Evolutionary conservation across 768 basidiomycete species (phyloP).

Genomic region (Hypholoma fasciculare): DNA sequence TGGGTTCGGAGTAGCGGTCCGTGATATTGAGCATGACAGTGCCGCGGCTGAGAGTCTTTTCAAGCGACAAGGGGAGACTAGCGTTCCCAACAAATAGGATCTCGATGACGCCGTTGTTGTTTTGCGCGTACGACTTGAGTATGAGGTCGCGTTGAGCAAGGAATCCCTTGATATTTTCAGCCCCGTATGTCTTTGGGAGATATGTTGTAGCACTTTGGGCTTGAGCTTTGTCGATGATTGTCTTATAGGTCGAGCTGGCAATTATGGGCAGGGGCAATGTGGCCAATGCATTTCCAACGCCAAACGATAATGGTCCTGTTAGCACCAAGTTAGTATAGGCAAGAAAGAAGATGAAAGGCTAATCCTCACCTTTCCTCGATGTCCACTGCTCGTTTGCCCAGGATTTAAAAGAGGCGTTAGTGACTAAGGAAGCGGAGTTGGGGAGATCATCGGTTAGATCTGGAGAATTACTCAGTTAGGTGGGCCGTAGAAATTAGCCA

Average conservation of each 20-base stretch:
- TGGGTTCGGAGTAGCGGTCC: too few relatives aligned
- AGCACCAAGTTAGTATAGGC: not conserved
- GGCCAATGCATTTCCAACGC: not conserved
- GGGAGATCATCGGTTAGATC: not conserved
- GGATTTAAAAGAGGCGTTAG: not conserved
- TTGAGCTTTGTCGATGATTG: constrained; percentile 3
- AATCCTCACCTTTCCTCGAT: not conserved
- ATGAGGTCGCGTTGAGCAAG: constrained; percentile 5
- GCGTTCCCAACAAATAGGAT: not conserved
- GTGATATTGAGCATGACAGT: too few relatives aligned
- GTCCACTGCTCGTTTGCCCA: not conserved
- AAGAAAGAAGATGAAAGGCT: not conserved
- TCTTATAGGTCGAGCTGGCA: not conserved
- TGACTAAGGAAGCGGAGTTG: not conserved
- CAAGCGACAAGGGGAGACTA: not conserved
- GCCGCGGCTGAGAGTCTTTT: too few relatives aligned
- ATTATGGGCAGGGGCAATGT: not conserved
- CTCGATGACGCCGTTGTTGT: not conserved
- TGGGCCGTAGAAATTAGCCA: too few relatives aligned
- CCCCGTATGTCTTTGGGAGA: constrained; percentile 6
- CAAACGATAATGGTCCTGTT: not conserved
- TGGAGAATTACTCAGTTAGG: not conserved
- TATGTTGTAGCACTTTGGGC: constrained; percentile 6
- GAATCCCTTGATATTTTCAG: constrained; percentile 6
- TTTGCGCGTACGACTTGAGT: not conserved